Evolutionary conservation across 164 flowering plant genomes (phyloP).

Genomic region (Protea cynaroides): DNA sequence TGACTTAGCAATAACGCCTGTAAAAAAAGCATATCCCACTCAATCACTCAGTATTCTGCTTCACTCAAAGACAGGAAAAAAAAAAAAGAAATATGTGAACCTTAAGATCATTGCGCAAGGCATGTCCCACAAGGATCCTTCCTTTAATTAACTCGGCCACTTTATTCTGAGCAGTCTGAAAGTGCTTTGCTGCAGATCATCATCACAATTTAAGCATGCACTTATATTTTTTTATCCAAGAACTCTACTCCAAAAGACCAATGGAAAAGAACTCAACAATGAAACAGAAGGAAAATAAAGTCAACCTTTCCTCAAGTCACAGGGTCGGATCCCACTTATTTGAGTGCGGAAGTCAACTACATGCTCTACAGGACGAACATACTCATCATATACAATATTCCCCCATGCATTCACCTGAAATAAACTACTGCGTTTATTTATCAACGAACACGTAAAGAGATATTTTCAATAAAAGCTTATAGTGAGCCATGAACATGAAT

Average conservation of each 20-base stretch:
- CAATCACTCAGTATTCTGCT: background rate
- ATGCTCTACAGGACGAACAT: conserved; percentile 76
- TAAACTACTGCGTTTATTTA: conserved; percentile 2
- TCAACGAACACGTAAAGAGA: background rate
- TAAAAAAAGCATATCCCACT: conserved; percentile 7
- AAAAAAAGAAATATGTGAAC: conserved; percentile 24
- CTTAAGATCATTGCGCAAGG: conserved; percentile 85
- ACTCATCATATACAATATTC: conserved; percentile 84
- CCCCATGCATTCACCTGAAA: conserved; percentile 91
- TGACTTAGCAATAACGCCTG: conserved; percentile 80
- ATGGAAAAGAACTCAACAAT: background rate
- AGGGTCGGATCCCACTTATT: conserved; percentile 87
- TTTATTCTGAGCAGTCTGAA: conserved; percentile 56
- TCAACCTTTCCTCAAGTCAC: conserved; percentile 74
- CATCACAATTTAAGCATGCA: conserved; percentile 10
- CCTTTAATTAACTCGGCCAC: conserved; percentile 80
- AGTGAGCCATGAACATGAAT: background rate
- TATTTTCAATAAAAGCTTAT: background rate
- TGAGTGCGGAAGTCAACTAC: conserved; percentile 86
- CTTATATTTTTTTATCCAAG: background rate
- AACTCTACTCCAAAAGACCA: background rate
- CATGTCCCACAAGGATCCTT: conserved; percentile 90
- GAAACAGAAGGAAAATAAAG: conserved; percentile 1
- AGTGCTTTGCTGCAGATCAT: conserved; percentile 62
- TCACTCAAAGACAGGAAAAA: conserved; percentile 2